phyloP scores from a whole-genome alignment of 2,329 filamentous ascomycete genomes.

The Raffaelea ambrosiae region DNA sequence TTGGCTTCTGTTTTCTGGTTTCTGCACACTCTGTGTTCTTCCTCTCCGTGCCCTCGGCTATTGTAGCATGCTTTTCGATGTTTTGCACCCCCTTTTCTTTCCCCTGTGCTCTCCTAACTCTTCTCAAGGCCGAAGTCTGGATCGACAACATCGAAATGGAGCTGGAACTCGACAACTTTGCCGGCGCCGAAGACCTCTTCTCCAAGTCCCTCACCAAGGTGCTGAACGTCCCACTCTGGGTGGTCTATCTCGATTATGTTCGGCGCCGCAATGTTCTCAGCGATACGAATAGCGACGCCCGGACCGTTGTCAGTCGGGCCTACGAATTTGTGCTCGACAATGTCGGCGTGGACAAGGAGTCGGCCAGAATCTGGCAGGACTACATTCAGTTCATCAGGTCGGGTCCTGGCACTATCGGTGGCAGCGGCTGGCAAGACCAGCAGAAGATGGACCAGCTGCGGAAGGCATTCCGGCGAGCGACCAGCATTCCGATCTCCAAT shows the following conservation, averaged over 20 bases:
- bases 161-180: constrained; percentile 74
- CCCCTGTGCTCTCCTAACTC: not conserved
- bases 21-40: no score
- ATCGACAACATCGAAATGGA: constrained; percentile 84
- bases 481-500: constrained; percentile 75
- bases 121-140: constrained; percentile 79
- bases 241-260: constrained; percentile 89
- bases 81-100: not conserved
- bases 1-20: not conserved
- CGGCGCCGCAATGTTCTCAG: constrained; percentile 80
- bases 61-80: not conserved
- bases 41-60: no score
- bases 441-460: constrained; percentile 95
- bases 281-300: constrained; percentile 67
- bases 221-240: constrained; percentile 82
- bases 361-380: constrained; percentile 84
- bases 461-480: constrained; percentile 85
- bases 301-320: constrained; percentile 70
- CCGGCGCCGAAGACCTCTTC: constrained; percentile 75
- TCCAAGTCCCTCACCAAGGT: constrained; percentile 66
- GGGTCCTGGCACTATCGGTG: constrained; percentile 77
- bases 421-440: constrained; percentile 87
- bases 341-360: constrained; percentile 85
- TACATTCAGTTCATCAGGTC: constrained; percentile 91
- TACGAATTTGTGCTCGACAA: constrained; percentile 90